Base-by-base conservation (phyloP, 2,329 filamentous ascomycete species). In the Monosporascus sp. region DNA sequence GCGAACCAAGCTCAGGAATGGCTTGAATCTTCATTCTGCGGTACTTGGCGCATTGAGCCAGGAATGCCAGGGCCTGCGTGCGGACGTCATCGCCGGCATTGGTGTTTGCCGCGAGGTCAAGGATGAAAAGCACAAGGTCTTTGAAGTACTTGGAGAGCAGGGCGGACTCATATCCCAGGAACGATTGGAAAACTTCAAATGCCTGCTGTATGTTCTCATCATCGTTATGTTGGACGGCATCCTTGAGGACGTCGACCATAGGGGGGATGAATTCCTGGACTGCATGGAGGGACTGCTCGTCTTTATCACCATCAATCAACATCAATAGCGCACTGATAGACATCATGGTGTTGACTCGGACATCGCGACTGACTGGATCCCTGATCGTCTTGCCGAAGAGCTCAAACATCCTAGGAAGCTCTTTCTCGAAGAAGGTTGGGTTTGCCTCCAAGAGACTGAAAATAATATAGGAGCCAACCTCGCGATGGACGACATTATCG, bases 101-200 rank as follows among this genome's bases (percentile, higher is more conserved):
- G 45, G 81, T 87, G 72, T 95, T 89, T 63, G 82, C 80, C 47
- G 88, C 83, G 51, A 99, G 80, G 55, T 94, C 87, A 65, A 96
- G 87, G 90, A 97, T 97, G 78, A 97, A 96, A 62, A 88, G 83
- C 56, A 97, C 80, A 8, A 99, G 81, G 65, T 97, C 90, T 68
- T 87, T 90, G 67, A 99, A 90, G 75, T 97, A 92, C 52, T 83
- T 79, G 60, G 87, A 88, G 50, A 97, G 77, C 49, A 97, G 82
- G 47, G 89, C 83, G 31, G 90, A 88, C 69, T 97, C 93, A 70
- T 90, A 96, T 59, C 88, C 89, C 51, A 99, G 82, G 65, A 97
- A 86, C 49, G 90, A 94, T 77, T 97, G 94, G 82, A 97, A 96
- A 61, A 96, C 91, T 70, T 97, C 94, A 64, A 97, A 99, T 25